Base-by-base conservation (phyloP, 495 filamentous ascomycete genomes). In the Evernia prunastri region DNA sequence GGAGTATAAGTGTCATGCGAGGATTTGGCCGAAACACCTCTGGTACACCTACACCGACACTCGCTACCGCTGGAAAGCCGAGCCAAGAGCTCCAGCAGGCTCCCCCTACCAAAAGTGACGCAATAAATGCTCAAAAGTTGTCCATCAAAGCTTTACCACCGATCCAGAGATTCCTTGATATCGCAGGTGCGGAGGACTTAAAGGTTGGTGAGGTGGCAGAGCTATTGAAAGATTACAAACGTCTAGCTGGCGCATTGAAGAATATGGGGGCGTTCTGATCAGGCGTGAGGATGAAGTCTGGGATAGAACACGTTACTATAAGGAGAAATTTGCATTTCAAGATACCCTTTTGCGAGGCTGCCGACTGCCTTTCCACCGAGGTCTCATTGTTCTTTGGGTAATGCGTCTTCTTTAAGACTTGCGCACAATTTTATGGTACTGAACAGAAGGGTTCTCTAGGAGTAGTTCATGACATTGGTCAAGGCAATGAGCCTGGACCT, bases 161-260 rank as follows among this genome's bases (percentile, higher is more conserved):
- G 0, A 74, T 78, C 27, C 56, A 64, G 72, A 82, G 88, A 58
- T 97, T 97, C 75, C 80, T 97, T 73, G 89, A 93, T 58, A 74
- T 87, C 42, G 81, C 89, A 70, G 86, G 89, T 73, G 87, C 86
- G 11, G 82, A 82, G 10, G 92, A 97, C 61, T 75, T 99, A 53
- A 87, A 80, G 60, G 74, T 97, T 56, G 86, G 86, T 25, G 94
- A 99, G 69, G 86, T 97, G 47, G 76, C 89, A 45, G 86, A 89
- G 63, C 71, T 99, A 65, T 75, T 99, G 59, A 84, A 84, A 68
- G 94, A 97, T 74, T 99, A 97, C 73, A 87, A 92, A 66, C 78
- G 92, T 57, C 76, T 99, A 17, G 90, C 89, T 11, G 80, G 76
- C 25, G 87, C 83, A 31, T 73, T 92, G 72, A 83, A 81, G 71